phyloP scores from a whole-genome alignment of 805 yeast species.

The Wickerhamiella allomyrinae region DNA sequence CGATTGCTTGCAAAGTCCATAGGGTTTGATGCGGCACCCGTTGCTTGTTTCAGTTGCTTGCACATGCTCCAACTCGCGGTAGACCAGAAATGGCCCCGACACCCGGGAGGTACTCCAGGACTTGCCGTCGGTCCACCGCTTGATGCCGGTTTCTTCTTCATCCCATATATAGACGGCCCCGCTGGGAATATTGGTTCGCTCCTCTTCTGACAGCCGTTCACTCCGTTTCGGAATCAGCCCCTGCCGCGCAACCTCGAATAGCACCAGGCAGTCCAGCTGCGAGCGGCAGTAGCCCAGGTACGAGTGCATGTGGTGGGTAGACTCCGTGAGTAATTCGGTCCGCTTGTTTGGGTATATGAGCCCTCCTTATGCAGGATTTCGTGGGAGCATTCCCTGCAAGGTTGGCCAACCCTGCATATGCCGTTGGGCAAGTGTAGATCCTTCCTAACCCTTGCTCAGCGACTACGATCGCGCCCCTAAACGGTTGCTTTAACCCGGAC shows the following conservation, averaged over 20 bases:
- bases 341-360: background rate
- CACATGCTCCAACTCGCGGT: conserved; percentile 43
- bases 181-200: conserved; percentile 37
- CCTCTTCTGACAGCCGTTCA: conserved; percentile 43
- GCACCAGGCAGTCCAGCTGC: conserved; percentile 45
- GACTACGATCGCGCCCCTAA: too few species aligned
- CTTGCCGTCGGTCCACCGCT: conserved; percentile 68
- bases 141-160: conserved; percentile 55
- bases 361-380: background rate
- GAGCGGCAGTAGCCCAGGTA: conserved; percentile 46
- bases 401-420: background rate
- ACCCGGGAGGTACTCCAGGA: conserved; percentile 64
- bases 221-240: conserved; percentile 44
- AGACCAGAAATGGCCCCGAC: conserved; percentile 45
- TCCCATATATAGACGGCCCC: conserved; percentile 62
- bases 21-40: conserved; percentile 30
- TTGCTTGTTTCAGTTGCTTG: conserved; percentile 14
- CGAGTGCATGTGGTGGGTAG: conserved; percentile 33
- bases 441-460: background rate
- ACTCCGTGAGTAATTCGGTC: background rate
- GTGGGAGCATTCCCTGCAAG: conserved; percentile 1
- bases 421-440: conserved; percentile 1
- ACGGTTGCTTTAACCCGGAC: too few species aligned
- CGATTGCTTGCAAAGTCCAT: conserved; percentile 52
- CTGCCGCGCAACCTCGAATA: conserved; percentile 49